These are phyloP conservation scores for Chenopodium formosanum DNA, from an alignment of 148 eudicot genomes.

Conservation along the genomic window DNA sequence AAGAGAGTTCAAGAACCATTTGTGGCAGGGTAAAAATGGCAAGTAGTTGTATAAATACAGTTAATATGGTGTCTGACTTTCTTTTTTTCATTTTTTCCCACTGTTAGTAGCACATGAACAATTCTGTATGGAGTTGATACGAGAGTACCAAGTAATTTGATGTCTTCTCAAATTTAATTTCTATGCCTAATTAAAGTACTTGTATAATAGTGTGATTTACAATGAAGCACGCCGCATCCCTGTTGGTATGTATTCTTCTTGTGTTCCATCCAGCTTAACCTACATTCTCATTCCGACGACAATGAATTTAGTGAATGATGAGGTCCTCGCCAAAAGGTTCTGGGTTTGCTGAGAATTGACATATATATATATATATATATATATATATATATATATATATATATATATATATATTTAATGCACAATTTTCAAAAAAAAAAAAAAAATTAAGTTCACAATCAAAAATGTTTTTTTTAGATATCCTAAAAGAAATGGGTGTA, in stretches of 20 bases:
- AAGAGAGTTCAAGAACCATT: neutral
- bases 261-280: neutral
- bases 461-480: too few relatives aligned
- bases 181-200: neutral
- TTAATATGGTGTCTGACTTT: neutral
- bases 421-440: too few relatives aligned
- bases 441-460: too few relatives aligned
- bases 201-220: neutral
- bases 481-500: too few relatives aligned
- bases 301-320: too few relatives aligned
- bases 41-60: slow-evolving; percentile 3
- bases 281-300: neutral
- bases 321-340: too few relatives aligned
- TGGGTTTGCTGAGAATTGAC: too few relatives aligned
- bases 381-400: too few relatives aligned
- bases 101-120: neutral
- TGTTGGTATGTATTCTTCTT: neutral
- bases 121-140: neutral
- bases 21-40: neutral
- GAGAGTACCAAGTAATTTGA: neutral
- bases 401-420: too few relatives aligned
- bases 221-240: neutral
- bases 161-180: neutral
- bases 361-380: too few relatives aligned
- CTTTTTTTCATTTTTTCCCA: neutral